These are phyloP conservation scores for Xylariaceae sp. DNA, from an alignment of 2,329 filamentous ascomycete genomes.

Conservation along the genomic window DNA sequence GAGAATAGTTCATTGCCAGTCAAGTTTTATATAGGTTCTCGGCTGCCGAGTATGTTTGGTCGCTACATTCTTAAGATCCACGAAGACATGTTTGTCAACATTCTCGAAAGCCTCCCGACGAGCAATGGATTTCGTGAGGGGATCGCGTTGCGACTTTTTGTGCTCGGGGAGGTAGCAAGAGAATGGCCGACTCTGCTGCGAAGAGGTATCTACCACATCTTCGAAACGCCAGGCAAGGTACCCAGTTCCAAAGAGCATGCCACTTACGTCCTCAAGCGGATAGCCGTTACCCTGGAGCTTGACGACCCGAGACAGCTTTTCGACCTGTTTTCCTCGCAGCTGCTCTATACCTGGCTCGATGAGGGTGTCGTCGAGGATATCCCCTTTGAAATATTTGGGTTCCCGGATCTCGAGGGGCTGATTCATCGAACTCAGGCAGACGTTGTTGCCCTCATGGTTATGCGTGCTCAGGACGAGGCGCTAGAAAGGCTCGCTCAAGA, in stretches of 20 bases:
- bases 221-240: slow-evolving; percentile 78
- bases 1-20: slow-evolving; percentile 60
- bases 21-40: slow-evolving; percentile 68
- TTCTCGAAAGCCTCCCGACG: slow-evolving; percentile 71
- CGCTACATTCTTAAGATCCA: slow-evolving; percentile 79
- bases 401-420: slow-evolving; percentile 61
- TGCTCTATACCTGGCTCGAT: slow-evolving; percentile 87
- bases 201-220: slow-evolving; percentile 86
- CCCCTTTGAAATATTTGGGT: slow-evolving; percentile 82
- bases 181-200: slow-evolving; percentile 81
- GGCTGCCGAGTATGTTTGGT: slow-evolving; percentile 69
- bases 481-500: slow-evolving; percentile 54
- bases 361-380: slow-evolving; percentile 61
- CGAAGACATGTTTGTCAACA: slow-evolving; percentile 76
- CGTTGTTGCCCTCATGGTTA: slow-evolving; percentile 71
- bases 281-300: slow-evolving; percentile 62
- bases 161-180: slow-evolving; percentile 71
- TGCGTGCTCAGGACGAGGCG: slow-evolving; percentile 67
- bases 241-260: slow-evolving; percentile 62
- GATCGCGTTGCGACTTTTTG: slow-evolving; percentile 74
- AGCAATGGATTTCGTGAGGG: slow-evolving; percentile 70
- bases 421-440: slow-evolving; percentile 69
- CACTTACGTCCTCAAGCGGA: slow-evolving; percentile 59
- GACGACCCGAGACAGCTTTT: slow-evolving; percentile 67
- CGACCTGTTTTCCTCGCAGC: slow-evolving; percentile 75